phyloP scores from a whole-genome alignment of 2,329 filamentous ascomycete genomes.

The Orbilia quercus region DNA sequence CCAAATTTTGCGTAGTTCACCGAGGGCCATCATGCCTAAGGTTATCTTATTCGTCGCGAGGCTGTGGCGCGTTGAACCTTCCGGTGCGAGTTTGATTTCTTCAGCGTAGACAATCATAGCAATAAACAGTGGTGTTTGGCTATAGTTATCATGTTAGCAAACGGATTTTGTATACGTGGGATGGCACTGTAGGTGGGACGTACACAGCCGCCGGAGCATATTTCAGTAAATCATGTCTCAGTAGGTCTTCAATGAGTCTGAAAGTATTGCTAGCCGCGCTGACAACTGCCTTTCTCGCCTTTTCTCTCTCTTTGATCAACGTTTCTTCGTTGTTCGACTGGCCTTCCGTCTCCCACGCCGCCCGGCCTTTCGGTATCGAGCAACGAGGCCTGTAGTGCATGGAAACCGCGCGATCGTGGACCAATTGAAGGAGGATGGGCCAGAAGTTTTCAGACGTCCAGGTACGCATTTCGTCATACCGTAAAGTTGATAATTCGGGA shows the following conservation, averaged over 20 bases:
- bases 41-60: conserved; percentile 51
- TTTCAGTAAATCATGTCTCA: conserved; percentile 52
- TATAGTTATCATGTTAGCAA: conserved; percentile 6
- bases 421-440: conserved; percentile 47
- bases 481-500: conserved; percentile 42
- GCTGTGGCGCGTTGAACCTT: conserved; percentile 47
- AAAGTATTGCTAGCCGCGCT: conserved; percentile 54
- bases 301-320: conserved; percentile 44
- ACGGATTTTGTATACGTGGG: neutral
- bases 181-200: neutral
- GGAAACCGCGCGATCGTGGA: conserved; percentile 53
- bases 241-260: conserved; percentile 42
- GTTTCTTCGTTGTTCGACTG: conserved; percentile 17
- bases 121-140: conserved; percentile 53
- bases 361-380: conserved; percentile 35
- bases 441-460: conserved; percentile 54
- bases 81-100: conserved; percentile 50
- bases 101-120: conserved; percentile 56
- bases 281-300: conserved; percentile 51
- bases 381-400: conserved; percentile 51
- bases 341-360: conserved; percentile 30
- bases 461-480: conserved; percentile 52
- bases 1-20: conserved; percentile 53
- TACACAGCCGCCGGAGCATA: conserved; percentile 54
- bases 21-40: conserved; percentile 53